These are phyloP conservation scores for Exophiala lecanii-corni DNA, from an alignment of 2,329 filamentous ascomycete genomes.

Conservation along the genomic window DNA sequence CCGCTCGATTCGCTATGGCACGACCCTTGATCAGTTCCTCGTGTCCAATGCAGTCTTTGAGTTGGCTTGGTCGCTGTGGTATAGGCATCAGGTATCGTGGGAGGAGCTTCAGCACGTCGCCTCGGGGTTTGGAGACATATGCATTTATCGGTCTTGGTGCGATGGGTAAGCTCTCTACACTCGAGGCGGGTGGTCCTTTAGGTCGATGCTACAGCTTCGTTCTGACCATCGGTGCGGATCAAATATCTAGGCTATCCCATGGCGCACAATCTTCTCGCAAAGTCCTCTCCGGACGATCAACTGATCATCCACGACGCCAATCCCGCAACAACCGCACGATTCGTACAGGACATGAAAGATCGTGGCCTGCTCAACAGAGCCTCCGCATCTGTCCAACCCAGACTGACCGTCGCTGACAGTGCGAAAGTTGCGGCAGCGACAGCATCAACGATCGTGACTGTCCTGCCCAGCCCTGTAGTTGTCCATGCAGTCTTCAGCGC, in stretches of 20 bases:
- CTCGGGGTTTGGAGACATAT: too few relatives aligned
- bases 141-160: conserved; percentile 57
- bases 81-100: too few relatives aligned
- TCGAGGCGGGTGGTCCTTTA: neutral
- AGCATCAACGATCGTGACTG: neutral
- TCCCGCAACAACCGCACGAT: neutral
- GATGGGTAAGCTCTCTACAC: conserved; percentile 47
- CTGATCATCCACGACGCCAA: conserved; percentile 52
- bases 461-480: neutral
- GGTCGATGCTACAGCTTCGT: neutral
- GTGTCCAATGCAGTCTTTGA: too few relatives aligned
- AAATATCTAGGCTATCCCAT: conserved; percentile 63
- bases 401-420: neutral
- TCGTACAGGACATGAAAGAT: neutral
- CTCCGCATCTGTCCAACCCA: neutral
- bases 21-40: too few relatives aligned
- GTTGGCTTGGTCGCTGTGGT: too few relatives aligned
- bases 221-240: conserved; percentile 6
- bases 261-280: conserved; percentile 64
- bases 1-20: too few relatives aligned
- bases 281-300: conserved; percentile 58
- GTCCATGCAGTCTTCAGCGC: neutral
- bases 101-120: too few relatives aligned
- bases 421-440: neutral
- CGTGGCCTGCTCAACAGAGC: neutral